These are phyloP conservation scores for Phoma herbarum DNA, from an alignment of 2,329 filamentous ascomycete genomes.

Conservation along the genomic window DNA sequence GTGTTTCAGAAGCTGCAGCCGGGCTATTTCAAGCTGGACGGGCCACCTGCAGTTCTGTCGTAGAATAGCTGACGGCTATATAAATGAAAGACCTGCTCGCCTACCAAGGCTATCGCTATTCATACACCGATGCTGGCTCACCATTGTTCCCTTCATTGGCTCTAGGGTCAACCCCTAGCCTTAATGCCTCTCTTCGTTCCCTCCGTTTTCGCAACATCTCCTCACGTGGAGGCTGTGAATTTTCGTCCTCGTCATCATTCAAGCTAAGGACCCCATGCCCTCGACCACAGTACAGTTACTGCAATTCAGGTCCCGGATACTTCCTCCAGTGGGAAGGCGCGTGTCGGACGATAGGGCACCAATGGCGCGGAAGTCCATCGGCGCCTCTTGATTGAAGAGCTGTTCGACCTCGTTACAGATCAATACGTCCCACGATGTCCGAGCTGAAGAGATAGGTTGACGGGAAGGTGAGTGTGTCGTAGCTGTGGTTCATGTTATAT, in stretches of 20 bases:
- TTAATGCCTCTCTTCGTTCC: too few species aligned
- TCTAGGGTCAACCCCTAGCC: not conserved
- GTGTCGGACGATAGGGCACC: too few species aligned
- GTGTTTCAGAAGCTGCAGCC: constrained; percentile 55
- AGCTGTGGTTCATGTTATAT: not conserved
- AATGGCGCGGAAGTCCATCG: not conserved
- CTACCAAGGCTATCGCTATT: not conserved
- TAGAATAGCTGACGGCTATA: not conserved
- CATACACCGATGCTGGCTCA: not conserved
- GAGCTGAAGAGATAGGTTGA: not conserved
- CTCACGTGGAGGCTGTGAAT: too few species aligned
- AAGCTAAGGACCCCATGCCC: too few species aligned
- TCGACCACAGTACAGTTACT: too few species aligned
- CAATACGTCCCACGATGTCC: not conserved
- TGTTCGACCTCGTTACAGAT: not conserved
- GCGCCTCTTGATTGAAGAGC: not conserved
- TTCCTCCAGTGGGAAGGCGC: too few species aligned
- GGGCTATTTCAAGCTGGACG: constrained; percentile 56
- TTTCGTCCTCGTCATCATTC: too few species aligned
- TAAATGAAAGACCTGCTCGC: not conserved
- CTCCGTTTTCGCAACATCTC: too few species aligned
- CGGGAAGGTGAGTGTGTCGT: not conserved
- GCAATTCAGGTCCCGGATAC: too few species aligned
- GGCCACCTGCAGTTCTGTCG: constrained; percentile 1
- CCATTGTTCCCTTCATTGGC: not conserved